phyloP scores from a whole-genome alignment of 2,329 filamentous ascomycete species.

The Colletotrichum sp. region DNA sequence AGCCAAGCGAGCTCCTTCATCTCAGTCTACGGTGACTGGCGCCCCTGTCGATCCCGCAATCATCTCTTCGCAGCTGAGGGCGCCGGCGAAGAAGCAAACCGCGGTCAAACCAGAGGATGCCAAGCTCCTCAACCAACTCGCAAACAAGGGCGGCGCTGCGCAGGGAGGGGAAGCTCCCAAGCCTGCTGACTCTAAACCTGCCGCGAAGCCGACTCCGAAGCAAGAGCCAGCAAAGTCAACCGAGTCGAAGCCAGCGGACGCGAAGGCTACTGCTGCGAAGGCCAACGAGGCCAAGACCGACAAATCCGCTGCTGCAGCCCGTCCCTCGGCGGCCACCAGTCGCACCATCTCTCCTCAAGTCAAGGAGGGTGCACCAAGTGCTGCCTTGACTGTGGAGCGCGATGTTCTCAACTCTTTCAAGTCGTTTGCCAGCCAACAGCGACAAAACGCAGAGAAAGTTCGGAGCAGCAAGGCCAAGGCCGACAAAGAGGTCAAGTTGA shows the following conservation, averaged over 20 bases:
- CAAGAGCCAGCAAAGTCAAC: not conserved
- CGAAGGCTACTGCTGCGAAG: not conserved
- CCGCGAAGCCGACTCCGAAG: conserved; percentile 8
- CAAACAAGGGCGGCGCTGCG: not conserved
- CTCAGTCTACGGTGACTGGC: conserved; percentile 74
- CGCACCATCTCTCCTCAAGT: conserved; percentile 46
- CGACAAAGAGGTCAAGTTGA: conserved; percentile 92
- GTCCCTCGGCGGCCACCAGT: conserved; percentile 41
- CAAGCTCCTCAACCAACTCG: conserved; percentile 10
- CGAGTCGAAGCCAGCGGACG: conserved; percentile 7
- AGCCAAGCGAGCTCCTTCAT: conserved; percentile 80
- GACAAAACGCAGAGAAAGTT: conserved; percentile 60
- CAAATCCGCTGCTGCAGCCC: conserved; percentile 29
- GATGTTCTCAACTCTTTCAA: conserved; percentile 70
- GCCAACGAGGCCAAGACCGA: conserved; percentile 1
- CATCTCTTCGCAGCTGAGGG: conserved; percentile 81
- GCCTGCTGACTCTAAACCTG: conserved; percentile 2
- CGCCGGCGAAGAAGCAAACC: conserved; percentile 45
- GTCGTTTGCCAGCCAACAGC: conserved; percentile 64
- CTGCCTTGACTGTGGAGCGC: conserved; percentile 64
- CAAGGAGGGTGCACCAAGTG: conserved; percentile 53
- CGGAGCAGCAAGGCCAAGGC: conserved; percentile 64
- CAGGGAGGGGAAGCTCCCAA: conserved; percentile 1
- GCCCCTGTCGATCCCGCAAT: conserved; percentile 87
- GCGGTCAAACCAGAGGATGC: conserved; percentile 36